phyloP scores from a whole-genome alignment of 202 grass and related monocot species.

The Carex arenaria region DNA sequence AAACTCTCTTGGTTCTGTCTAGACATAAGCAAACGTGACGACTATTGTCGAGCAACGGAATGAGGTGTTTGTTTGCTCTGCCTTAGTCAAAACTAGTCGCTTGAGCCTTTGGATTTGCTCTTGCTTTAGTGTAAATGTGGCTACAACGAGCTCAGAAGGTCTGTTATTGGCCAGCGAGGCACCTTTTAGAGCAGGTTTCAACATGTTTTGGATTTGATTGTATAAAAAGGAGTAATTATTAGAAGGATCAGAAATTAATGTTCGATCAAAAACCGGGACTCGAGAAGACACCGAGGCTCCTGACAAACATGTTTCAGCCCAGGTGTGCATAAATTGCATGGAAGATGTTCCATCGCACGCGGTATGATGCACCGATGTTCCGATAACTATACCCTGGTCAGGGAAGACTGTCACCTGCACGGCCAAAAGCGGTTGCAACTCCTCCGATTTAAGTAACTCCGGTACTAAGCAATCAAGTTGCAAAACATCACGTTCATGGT shows the following conservation, averaged over 20 bases:
- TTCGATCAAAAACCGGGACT: constrained; percentile 20
- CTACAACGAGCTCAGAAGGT: constrained; percentile 8
- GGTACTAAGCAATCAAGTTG: constrained; percentile 16
- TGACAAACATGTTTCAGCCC: constrained; percentile 18
- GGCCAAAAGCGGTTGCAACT: constrained; percentile 2
- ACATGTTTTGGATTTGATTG: background rate
- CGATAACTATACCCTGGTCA: constrained; percentile 14
- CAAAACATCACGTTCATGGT: background rate
- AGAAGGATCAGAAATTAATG: constrained; percentile 27
- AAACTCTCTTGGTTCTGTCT: background rate
- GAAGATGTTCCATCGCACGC: constrained; percentile 25
- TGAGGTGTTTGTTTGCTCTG: background rate
- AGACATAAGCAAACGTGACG: constrained; percentile 20
- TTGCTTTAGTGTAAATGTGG: constrained; percentile 20
- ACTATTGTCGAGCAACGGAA: constrained; percentile 28
- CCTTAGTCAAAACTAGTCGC: background rate
- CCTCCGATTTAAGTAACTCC: background rate
- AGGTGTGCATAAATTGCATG: constrained; percentile 28
- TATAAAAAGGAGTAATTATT: constrained; percentile 20
- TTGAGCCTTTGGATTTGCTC: constrained; percentile 25
- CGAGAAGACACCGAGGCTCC: background rate
- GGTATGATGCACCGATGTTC: constrained; percentile 22
- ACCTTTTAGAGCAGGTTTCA: background rate
- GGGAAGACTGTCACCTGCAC: constrained; percentile 27
- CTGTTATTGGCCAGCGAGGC: too few relatives aligned